Evolutionary conservation across 139 green algal genomes (phyloP).

Genomic region (Trebouxia sp.): DNA sequence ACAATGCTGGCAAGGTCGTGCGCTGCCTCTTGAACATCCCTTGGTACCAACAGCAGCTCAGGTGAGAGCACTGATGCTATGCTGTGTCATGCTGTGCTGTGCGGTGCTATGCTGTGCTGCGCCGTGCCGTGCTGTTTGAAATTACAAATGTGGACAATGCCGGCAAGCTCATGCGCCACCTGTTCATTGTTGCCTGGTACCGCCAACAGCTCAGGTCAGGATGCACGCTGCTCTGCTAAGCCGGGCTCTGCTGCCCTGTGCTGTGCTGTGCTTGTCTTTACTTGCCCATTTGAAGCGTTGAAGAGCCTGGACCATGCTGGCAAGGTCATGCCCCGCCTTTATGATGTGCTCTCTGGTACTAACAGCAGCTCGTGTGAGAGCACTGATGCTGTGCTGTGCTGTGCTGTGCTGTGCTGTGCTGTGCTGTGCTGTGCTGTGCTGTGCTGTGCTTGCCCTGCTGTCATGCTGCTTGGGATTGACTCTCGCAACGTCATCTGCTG

Average conservation of each 20-base stretch:
- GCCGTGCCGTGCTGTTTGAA: conserved; percentile 98
- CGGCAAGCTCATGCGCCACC: conserved; percentile 58
- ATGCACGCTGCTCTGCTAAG: too few species aligned
- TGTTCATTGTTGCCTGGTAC: conserved; percentile 75
- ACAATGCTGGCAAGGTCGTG: conserved; percentile 67
- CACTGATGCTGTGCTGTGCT: background rate
- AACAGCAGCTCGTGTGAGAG: conserved; percentile 49
- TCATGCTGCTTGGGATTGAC: conserved; percentile 96
- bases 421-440: too few species aligned
- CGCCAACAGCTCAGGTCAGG: too few species aligned
- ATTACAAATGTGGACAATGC: conserved; percentile 84
- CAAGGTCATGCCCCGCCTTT: conserved; percentile 59
- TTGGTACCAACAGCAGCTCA: conserved; percentile 71
- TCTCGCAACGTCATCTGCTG: too few species aligned
- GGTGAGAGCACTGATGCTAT: background rate
- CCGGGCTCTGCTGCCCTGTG: too few species aligned
- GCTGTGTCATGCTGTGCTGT: background rate
- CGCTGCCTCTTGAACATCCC: conserved; percentile 59
- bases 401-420: too few species aligned
- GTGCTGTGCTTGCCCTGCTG: too few species aligned
- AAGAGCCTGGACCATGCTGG: conserved; percentile 67
- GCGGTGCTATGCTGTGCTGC: too few species aligned
- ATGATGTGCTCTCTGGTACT: conserved; percentile 74
- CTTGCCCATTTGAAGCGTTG: too few species aligned
- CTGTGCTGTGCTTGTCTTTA: too few species aligned